Conservation (phyloP, 805 yeast genomes). For the Suhomyces tanzawaensis region DNA sequence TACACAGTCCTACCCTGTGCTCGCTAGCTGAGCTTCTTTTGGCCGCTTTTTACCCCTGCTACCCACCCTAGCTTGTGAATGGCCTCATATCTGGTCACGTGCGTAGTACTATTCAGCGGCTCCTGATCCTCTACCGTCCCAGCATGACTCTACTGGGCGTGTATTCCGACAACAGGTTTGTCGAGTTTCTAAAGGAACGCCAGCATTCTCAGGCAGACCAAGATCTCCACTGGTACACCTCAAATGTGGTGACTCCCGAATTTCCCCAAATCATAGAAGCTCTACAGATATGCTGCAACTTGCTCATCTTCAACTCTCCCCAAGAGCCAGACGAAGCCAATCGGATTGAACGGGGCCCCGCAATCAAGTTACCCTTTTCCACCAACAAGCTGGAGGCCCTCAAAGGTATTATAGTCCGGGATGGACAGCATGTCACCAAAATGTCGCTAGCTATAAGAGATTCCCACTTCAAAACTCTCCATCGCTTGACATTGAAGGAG, state of each 20-base stretch:
- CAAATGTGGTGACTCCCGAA: constrained; percentile 23
- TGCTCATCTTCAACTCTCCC: constrained; percentile 36
- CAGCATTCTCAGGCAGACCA: constrained; percentile 14
- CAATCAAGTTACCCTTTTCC: constrained; percentile 57
- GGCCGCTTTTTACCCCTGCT: too few relatives aligned
- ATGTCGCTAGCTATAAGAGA: constrained; percentile 45
- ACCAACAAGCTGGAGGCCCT: constrained; percentile 53
- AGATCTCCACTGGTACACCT: constrained; percentile 35
- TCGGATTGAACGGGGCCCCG: constrained; percentile 33
- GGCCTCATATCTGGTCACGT: too few relatives aligned
- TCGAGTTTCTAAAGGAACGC: neutral
- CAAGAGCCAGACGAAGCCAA: constrained; percentile 28
- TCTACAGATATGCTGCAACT: constrained; percentile 35
- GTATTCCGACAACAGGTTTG: neutral
- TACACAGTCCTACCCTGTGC: too few relatives aligned
- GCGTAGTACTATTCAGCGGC: too few relatives aligned
- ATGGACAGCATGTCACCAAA: constrained; percentile 51
- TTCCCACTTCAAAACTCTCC: constrained; percentile 35
- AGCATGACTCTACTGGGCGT: neutral
- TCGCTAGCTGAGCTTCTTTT: too few relatives aligned
- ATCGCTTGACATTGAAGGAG: constrained; percentile 24
- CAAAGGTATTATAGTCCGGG: constrained; percentile 60
- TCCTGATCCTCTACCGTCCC: neutral
- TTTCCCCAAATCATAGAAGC: constrained; percentile 37
- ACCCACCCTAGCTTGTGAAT: too few relatives aligned